A percentile compares a stretch with the other conserved stretches of the same genome.
Evolutionary conservation across 2,329 filamentous ascomycete species (phyloP).

Genomic region (Pseudogymnoascus sp.): DNA sequence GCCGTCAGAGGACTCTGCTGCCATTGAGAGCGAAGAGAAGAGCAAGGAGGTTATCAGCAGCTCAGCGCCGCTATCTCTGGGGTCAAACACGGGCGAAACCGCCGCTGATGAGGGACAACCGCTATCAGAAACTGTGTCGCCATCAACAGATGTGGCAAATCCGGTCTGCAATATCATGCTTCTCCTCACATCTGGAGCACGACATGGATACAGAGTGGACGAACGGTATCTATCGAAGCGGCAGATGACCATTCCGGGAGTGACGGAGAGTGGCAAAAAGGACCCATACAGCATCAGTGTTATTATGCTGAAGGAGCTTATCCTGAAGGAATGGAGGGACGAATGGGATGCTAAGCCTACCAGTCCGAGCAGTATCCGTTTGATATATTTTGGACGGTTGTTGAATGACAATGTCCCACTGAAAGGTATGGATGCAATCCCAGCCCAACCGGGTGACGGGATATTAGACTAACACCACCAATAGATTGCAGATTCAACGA

Average conservation of each 20-base stretch:
- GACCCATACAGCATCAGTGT: conserved; percentile 88
- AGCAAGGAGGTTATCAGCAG: not conserved
- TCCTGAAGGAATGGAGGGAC: conserved; percentile 83
- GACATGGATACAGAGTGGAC: conserved; percentile 86
- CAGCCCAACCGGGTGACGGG: not conserved
- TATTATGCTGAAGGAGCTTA: conserved; percentile 89
- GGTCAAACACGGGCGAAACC: not conserved
- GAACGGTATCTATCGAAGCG: conserved; percentile 76
- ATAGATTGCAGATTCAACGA: conserved; percentile 67
- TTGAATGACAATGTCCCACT: conserved; percentile 81
- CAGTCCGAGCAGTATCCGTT: conserved; percentile 78
- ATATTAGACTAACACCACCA: conserved; percentile 30
- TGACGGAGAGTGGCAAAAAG: conserved; percentile 48
- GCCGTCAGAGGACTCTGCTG: not conserved
- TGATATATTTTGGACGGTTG: conserved; percentile 88
- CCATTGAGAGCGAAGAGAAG: conserved; percentile 6
- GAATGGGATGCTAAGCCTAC: conserved; percentile 86
- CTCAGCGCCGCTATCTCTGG: not conserved
- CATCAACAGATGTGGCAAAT: conserved; percentile 29
- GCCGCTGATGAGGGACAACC: not conserved
- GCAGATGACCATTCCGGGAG: conserved; percentile 66
- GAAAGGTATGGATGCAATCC: conserved; percentile 55
- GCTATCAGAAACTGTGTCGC: conserved; percentile 7
- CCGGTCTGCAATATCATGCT: conserved; percentile 66
- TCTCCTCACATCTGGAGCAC: conserved; percentile 70